phyloP scores from a whole-genome alignment of 1,284 basidiomycete species.

The Austroboletus niveus region DNA sequence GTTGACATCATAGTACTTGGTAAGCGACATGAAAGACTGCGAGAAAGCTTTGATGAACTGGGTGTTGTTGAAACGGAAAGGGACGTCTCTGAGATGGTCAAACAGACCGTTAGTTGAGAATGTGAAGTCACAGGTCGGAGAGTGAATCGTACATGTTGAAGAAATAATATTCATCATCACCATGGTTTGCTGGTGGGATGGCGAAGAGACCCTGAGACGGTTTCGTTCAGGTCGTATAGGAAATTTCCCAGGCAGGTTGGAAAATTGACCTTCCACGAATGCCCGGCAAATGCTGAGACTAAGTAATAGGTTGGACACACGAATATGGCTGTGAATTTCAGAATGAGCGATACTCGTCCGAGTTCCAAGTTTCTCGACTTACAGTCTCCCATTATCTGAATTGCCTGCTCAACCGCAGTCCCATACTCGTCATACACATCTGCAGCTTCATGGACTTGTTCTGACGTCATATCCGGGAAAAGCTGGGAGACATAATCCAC shows the following conservation, averaged over 20 bases:
- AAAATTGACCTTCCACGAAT: conserved; percentile 19
- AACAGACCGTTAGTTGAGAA: neutral
- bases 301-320: conserved; percentile 23
- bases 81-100: neutral
- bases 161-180: conserved; percentile 12
- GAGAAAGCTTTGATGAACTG: conserved; percentile 26
- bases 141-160: conserved; percentile 12
- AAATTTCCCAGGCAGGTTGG: neutral
- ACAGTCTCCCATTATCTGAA: conserved; percentile 21
- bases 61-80: conserved; percentile 18
- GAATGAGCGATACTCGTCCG: neutral
- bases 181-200: conserved; percentile 20
- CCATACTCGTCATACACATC: conserved; percentile 14
- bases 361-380: conserved; percentile 3
- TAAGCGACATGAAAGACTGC: conserved; percentile 24
- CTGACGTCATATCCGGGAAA: conserved; percentile 20
- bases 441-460: conserved; percentile 7
- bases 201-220: conserved; percentile 21
- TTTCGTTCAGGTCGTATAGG: neutral
- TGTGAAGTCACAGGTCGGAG: neutral
- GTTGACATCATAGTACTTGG: too few species aligned
- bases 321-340: conserved; percentile 16
- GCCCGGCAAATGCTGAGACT: conserved; percentile 16
- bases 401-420: conserved; percentile 15
- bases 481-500: too few species aligned